A percentile compares a stretch with the other conserved stretches of the same genome.
phyloP scores from a whole-genome alignment of 768 basidiomycete genomes.

The Kwoniella sp. region DNA sequence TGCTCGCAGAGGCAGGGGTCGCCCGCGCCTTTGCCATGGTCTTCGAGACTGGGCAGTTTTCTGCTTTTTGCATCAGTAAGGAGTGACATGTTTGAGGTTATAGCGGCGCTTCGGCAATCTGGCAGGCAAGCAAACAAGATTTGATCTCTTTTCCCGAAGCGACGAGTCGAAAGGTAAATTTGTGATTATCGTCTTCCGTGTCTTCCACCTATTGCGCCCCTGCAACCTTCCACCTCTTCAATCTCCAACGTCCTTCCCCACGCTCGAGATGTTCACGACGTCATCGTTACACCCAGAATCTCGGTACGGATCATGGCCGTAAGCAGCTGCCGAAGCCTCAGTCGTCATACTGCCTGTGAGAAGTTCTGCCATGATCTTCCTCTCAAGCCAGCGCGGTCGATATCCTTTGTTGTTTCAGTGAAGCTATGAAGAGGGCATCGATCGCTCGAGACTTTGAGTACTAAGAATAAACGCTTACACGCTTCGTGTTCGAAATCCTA shows the following conservation, averaged over 20 bases:
- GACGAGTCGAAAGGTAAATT: no score
- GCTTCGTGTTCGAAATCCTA: neutral
- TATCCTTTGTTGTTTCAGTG: neutral
- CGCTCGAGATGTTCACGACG: no score
- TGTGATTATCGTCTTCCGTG: no score
- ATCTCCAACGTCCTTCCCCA: neutral
- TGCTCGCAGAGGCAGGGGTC: no score
- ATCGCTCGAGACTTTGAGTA: neutral
- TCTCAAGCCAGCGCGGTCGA: neutral
- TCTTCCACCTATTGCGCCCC: no score
- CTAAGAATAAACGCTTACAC: neutral
- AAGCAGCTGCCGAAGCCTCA: neutral
- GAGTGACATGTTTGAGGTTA: neutral
- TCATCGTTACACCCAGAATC: no score
- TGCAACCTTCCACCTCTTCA: no score
- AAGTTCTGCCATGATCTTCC: neutral
- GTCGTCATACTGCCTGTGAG: neutral
- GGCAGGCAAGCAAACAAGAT: no score
- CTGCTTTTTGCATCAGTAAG: neutral
- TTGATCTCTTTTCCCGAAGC: no score
- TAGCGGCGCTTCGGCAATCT: neutral
- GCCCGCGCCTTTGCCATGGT: no score
- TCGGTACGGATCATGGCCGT: no score
- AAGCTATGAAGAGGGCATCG: no score
- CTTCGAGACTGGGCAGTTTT: neutral